These are phyloP conservation scores for Aspergillus luchuensis DNA, from an alignment of 2,329 filamentous ascomycete genomes.

Conservation along the genomic window DNA sequence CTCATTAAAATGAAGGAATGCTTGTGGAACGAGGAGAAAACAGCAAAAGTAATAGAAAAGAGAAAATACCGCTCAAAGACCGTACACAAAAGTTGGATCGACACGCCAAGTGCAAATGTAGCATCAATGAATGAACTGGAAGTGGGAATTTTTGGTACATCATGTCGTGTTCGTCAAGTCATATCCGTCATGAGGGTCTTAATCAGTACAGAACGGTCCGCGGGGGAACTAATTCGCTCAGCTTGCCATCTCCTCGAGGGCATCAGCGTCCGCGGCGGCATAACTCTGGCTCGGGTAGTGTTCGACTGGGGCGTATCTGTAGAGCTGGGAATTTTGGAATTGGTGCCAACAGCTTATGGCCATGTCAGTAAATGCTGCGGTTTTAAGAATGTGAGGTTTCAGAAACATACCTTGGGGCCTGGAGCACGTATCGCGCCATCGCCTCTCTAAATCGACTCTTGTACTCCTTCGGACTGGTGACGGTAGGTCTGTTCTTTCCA, in stretches of 20 bases:
- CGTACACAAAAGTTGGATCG: not conserved
- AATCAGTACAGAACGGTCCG: not conserved
- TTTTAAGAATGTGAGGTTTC: not conserved
- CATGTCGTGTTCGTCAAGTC: constrained; percentile 15
- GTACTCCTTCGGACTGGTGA: constrained; percentile 97
- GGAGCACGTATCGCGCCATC: constrained; percentile 79
- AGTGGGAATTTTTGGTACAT: constrained; percentile 1
- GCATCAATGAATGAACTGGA: not conserved
- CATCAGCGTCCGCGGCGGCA: constrained; percentile 26
- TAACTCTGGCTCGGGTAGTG: constrained; percentile 20
- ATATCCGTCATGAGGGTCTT: constrained; percentile 5
- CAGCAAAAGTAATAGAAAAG: not conserved
- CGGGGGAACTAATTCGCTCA: not conserved
- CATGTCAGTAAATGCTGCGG: constrained; percentile 2
- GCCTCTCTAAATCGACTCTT: constrained; percentile 93
- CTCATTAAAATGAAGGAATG: not conserved
- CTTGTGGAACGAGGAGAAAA: not conserved
- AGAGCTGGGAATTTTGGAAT: constrained; percentile 39
- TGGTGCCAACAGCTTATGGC: constrained; percentile 49
- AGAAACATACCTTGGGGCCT: constrained; percentile 50
- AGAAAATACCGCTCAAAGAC: not conserved
- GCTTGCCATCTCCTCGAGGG: constrained; percentile 17
- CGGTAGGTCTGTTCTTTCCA: constrained; percentile 82
- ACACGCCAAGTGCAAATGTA: not conserved
- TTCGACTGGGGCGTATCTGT: constrained; percentile 34